Conservation (phyloP, 768 basidiomycete genomes). For the Inosperma sp. region DNA sequence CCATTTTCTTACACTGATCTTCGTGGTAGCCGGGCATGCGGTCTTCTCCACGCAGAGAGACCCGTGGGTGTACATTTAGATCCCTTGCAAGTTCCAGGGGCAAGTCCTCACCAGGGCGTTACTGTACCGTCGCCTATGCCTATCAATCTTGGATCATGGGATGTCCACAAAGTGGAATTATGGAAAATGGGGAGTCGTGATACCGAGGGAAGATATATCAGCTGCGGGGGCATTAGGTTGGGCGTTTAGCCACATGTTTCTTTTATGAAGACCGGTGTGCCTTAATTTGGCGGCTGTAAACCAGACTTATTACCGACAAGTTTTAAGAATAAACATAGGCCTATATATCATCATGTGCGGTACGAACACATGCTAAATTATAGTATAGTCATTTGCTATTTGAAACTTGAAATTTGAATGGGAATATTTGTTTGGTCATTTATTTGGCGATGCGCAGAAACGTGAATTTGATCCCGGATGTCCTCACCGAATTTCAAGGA, state of each 20-base stretch:
- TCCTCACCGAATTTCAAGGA: too few species aligned
- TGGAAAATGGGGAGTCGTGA: conserved; percentile 71
- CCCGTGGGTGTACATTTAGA: background rate
- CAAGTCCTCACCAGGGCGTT: background rate
- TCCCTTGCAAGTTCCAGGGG: background rate
- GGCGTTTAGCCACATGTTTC: background rate
- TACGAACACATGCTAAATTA: too few species aligned
- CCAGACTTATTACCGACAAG: too few species aligned
- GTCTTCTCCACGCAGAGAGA: conserved; percentile 1
- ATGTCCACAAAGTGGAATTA: conserved; percentile 54
- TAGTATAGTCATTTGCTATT: too few species aligned
- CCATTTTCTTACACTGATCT: conserved; percentile 41
- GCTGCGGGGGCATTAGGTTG: conserved; percentile 34
- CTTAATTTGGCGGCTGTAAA: too few species aligned
- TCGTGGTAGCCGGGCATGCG: conserved; percentile 7
- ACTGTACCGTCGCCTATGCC: conserved; percentile 19
- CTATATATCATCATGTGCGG: too few species aligned
- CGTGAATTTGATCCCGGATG: too few species aligned
- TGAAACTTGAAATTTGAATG: too few species aligned
- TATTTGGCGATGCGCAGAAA: too few species aligned
- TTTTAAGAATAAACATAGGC: too few species aligned
- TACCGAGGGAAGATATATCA: conserved; percentile 57
- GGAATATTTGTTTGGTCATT: too few species aligned
- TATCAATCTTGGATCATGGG: conserved; percentile 51
- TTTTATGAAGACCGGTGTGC: too few species aligned